phyloP scores from a whole-genome alignment of 2,329 filamentous ascomycete species.

The Talaromyces marneffei region DNA sequence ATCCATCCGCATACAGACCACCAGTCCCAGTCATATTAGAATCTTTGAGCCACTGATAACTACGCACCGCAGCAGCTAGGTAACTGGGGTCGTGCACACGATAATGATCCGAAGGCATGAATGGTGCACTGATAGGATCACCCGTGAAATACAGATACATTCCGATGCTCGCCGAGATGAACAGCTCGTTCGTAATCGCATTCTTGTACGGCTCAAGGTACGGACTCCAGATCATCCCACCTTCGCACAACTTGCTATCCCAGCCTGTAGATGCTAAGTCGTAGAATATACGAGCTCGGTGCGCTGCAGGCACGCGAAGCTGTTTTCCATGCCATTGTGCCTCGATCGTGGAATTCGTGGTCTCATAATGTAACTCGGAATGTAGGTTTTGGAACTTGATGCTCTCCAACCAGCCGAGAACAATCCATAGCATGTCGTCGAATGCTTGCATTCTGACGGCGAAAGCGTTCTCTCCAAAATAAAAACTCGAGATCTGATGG shows the following conservation, averaged over 20 bases:
- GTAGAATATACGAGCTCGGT: constrained; percentile 80
- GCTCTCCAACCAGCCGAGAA: constrained; percentile 81
- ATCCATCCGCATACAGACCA: constrained; percentile 80
- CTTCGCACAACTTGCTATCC: constrained; percentile 73
- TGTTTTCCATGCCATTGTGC: constrained; percentile 66
- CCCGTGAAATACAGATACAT: constrained; percentile 92
- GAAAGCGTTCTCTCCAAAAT: constrained; percentile 79
- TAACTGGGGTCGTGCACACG: constrained; percentile 57
- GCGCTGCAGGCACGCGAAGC: constrained; percentile 71
- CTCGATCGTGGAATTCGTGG: constrained; percentile 19
- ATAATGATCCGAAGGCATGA: constrained; percentile 34
- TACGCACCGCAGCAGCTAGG: constrained; percentile 66
- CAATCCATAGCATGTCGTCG: constrained; percentile 94
- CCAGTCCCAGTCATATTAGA: constrained; percentile 74
- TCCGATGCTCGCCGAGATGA: constrained; percentile 71
- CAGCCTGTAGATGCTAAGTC: constrained; percentile 72
- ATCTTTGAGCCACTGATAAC: constrained; percentile 71
- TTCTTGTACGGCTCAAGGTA: constrained; percentile 82
- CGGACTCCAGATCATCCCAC: constrained; percentile 90
- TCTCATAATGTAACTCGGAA: constrained; percentile 54
- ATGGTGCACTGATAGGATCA: constrained; percentile 68
- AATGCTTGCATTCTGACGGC: constrained; percentile 71
- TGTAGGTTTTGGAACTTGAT: constrained; percentile 72
- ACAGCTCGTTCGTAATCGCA: constrained; percentile 90
- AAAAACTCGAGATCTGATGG: constrained; percentile 67